These are phyloP conservation scores for Xylariaceae sp. DNA, from an alignment of 2,329 filamentous ascomycete species.

Conservation along the genomic window DNA sequence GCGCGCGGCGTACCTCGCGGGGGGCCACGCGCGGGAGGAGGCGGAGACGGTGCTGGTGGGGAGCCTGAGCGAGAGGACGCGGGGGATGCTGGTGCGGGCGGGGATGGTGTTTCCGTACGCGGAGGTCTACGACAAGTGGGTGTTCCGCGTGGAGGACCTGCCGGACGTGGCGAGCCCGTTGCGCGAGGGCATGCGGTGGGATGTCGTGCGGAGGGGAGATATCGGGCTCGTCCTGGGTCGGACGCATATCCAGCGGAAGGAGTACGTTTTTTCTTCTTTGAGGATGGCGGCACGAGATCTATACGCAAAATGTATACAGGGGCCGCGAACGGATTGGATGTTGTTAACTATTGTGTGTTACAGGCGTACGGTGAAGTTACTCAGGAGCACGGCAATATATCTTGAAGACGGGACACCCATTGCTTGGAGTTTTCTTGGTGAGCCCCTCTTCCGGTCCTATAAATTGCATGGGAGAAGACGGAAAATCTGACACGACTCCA, in stretches of 20 bases:
- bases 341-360: no score
- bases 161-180: slow-evolving; percentile 34
- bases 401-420: slow-evolving; percentile 44
- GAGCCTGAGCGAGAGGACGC: slow-evolving; percentile 34
- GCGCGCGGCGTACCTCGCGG: slow-evolving; percentile 17
- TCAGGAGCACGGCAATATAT: slow-evolving; percentile 45
- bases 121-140: slow-evolving; percentile 49
- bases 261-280: no score
- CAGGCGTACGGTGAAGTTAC: slow-evolving; percentile 37
- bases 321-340: no score
- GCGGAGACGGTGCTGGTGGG: slow-evolving; percentile 36
- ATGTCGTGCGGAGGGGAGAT: slow-evolving; percentile 45
- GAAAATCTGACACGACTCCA: no score
- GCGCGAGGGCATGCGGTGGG: slow-evolving; percentile 50
- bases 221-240: slow-evolving; percentile 50
- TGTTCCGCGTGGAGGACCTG: slow-evolving; percentile 47
- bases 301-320: no score
- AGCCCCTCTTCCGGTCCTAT: no score
- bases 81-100: slow-evolving; percentile 24
- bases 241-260: slow-evolving; percentile 52
- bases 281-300: no score
- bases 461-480: no score
- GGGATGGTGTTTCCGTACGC: slow-evolving; percentile 24
- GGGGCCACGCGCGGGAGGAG: slow-evolving; percentile 20
- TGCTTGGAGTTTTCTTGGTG: slow-evolving; percentile 61